Conservation (phyloP, 1,284 basidiomycete genomes). For the Boletus albobrunnescens region DNA sequence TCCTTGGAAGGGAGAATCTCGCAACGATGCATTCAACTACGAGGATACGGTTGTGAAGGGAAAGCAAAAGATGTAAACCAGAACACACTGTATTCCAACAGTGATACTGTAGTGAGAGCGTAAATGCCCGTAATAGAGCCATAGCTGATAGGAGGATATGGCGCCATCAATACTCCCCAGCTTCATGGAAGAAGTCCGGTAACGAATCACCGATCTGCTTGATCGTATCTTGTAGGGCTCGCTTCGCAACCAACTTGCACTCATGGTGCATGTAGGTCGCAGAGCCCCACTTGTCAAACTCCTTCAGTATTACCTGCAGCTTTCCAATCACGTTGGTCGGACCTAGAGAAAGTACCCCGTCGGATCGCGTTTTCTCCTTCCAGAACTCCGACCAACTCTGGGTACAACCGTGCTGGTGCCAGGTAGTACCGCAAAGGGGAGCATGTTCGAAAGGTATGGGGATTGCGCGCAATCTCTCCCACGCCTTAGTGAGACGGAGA, state of each 20-base stretch:
- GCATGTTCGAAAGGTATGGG: constrained; percentile 60
- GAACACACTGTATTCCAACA: not conserved
- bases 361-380: constrained; percentile 62
- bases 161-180: constrained; percentile 28
- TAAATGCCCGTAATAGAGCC: not conserved
- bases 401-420: constrained; percentile 64
- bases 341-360: constrained; percentile 51
- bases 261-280: constrained; percentile 73
- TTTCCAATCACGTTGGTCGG: constrained; percentile 61
- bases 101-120: not conserved
- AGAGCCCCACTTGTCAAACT: constrained; percentile 63
- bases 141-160: not conserved
- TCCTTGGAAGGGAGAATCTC: constrained; percentile 27
- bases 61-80: constrained; percentile 21
- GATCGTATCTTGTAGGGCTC: constrained; percentile 49
- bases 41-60: constrained; percentile 29
- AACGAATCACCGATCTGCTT: constrained; percentile 52
- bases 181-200: constrained; percentile 53
- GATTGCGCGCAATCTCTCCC: constrained; percentile 55
- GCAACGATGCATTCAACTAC: constrained; percentile 20
- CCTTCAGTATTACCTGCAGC: constrained; percentile 53
- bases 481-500: constrained; percentile 56
- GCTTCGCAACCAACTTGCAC: constrained; percentile 53
- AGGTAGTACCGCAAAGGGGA: constrained; percentile 55
- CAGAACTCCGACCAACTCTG: constrained; percentile 67